Conservation (phyloP, 73 alveolate genomes). For the Tetrahymena malaccensis region DNA sequence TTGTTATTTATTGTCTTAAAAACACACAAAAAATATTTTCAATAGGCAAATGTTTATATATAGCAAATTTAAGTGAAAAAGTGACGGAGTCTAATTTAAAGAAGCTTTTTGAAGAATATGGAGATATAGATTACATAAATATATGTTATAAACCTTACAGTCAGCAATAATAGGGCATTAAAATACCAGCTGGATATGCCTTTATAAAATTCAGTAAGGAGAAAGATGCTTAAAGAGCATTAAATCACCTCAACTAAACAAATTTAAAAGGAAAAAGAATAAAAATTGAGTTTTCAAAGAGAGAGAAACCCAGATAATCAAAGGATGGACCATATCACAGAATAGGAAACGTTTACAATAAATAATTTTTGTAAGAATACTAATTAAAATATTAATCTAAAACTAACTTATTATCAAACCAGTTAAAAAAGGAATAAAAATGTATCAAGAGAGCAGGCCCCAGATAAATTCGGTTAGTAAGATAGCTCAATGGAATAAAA, state of each 20-base stretch:
- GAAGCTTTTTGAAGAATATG: background rate
- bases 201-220: background rate
- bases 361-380: background rate
- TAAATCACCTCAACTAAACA: background rate
- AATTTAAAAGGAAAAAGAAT: background rate
- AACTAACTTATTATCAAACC: too few relatives aligned
- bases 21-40: background rate
- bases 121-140: background rate
- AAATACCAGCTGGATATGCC: background rate
- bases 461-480: too few relatives aligned
- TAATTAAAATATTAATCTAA: background rate
- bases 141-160: background rate
- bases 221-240: background rate
- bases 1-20: too few relatives aligned
- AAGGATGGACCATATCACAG: background rate
- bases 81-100: background rate
- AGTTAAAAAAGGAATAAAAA: background rate
- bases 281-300: background rate
- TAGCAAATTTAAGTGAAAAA: background rate
- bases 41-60: background rate
- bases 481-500: background rate
- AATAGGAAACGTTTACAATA: background rate
- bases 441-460: background rate
- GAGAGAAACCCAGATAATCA: background rate
- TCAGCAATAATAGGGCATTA: background rate